Evolutionary conservation across 805 yeast genomes (phyloP), one percentile per base, ranked within the genome.

Genomic region (Candida glaebosa): DNA sequence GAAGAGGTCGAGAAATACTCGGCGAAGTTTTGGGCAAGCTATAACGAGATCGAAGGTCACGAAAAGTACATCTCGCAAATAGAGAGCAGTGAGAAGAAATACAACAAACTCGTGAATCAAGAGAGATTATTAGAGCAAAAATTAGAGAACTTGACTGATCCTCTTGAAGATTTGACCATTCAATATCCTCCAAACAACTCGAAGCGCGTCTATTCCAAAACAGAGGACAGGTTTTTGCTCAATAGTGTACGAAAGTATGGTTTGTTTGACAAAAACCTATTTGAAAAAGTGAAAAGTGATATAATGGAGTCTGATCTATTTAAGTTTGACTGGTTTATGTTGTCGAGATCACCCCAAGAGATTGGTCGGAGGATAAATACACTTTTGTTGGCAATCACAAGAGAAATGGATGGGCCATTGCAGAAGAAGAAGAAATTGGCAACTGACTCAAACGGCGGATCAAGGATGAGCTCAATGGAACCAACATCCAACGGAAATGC

Each of bases 141-240:
- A 50, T 62, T 84, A 48, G 70, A 70, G 35, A 75, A 70, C 41
- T 67, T 72, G 32, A 66, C 68, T n/a, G 77, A 74, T 43, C 89
- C 90, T 0, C 56, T 84, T 17, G 79, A 79, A 34, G 81, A 82
- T 33, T 62, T 86, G 59, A 63, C 62, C 3, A 80, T 86, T 18
- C 84, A 78, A 41, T 86, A 84, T 45, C 91, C 93, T 0, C 90
- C 90, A n/a, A 85, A 84, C 55, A 85, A 84, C 56, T 84, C 93
- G 9, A 84, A 85, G 53, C 66, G 89, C 50, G 73, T 84, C 6
- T 86, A 83, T 52, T 79, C 86, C 6, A 76, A 78, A 24, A 58
- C 73, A 0, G 95, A 86, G 54, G 95, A 86, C 54, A 70, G 87
- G 40, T 86, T 81, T 50, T 64, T 86, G 18, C 55, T 86, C 38